A percentile compares a stretch with the other conserved stretches of the same genome.
These are phyloP conservation scores for Acer saccharum DNA, from an alignment of 345 rosid genomes.

Conservation along the genomic window DNA sequence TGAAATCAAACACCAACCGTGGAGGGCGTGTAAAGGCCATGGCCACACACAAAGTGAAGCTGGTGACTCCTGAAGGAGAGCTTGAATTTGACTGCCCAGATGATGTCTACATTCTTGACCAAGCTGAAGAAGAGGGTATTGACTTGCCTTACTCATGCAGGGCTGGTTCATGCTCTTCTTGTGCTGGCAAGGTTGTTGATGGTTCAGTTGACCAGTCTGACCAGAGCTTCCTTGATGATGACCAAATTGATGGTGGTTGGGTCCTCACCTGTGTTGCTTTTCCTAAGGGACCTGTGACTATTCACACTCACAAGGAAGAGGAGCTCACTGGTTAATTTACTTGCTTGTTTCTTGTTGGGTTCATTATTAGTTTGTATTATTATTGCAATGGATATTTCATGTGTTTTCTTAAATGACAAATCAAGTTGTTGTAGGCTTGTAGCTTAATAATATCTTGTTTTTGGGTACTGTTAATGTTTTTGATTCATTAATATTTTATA, in stretches of 20 bases:
- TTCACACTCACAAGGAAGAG: constrained; percentile 94
- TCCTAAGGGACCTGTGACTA: constrained; percentile 51
- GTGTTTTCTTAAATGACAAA: not conserved
- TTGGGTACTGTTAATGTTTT: no score
- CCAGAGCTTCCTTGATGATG: constrained; percentile 82
- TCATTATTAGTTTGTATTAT: not conserved
- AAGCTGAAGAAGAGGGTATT: constrained; percentile 65
- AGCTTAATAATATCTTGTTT: not conserved
- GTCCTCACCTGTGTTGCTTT: constrained; percentile 87
- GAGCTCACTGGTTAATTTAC: constrained; percentile 38
- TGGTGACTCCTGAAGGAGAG: constrained; percentile 70
- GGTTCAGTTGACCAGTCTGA: constrained; percentile 86
- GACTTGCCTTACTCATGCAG: constrained; percentile 96
- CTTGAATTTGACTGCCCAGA: constrained; percentile 53
- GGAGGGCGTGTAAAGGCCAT: constrained; percentile 60
- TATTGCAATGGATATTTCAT: not conserved
- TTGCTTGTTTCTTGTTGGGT: not conserved
- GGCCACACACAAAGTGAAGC: constrained; percentile 78
- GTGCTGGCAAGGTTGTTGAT: constrained; percentile 59
- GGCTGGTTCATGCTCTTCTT: constrained; percentile 91
- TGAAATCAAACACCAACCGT: constrained; percentile 43
- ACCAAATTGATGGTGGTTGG: constrained; percentile 59
- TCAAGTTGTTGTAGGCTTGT: not conserved
- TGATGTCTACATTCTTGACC: constrained; percentile 70
- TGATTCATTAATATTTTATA: not conserved